Conservation (phyloP, 164 flowering plant species). For the Echeveria elegans region DNA sequence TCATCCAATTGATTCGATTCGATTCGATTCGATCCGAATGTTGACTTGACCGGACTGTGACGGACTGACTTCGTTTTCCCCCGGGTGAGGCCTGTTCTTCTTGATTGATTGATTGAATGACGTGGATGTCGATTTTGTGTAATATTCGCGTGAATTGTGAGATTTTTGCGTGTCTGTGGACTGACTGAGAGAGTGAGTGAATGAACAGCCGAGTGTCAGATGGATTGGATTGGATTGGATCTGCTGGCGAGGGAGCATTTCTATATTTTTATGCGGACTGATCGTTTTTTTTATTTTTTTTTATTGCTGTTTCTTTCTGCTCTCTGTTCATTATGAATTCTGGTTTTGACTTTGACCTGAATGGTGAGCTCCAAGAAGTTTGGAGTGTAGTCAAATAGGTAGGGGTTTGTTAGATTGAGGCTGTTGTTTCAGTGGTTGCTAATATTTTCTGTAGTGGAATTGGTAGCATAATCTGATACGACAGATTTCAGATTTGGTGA, state of each 20-base stretch:
- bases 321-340: not conserved
- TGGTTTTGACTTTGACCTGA: not conserved
- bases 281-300: no score
- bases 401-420: not conserved
- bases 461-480: no score
- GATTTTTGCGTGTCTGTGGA: not conserved
- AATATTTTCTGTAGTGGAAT: no score
- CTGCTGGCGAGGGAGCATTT: not conserved
- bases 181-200: not conserved
- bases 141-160: not conserved
- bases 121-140: not conserved
- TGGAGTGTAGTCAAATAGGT: not conserved
- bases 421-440: no score
- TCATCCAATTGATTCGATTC: no score
- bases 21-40: not conserved
- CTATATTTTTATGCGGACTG: no score
- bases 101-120: not conserved
- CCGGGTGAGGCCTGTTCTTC: not conserved
- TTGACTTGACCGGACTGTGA: conserved; percentile 2
- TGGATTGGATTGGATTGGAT: not conserved
- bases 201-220: not conserved
- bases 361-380: conserved; percentile 1
- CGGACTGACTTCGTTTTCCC: not conserved
- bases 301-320: no score
- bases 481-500: no score